Evolutionary conservation across 2,329 filamentous ascomycete species (phyloP).

Genomic region (Penicillium aurantiogriseum): DNA sequence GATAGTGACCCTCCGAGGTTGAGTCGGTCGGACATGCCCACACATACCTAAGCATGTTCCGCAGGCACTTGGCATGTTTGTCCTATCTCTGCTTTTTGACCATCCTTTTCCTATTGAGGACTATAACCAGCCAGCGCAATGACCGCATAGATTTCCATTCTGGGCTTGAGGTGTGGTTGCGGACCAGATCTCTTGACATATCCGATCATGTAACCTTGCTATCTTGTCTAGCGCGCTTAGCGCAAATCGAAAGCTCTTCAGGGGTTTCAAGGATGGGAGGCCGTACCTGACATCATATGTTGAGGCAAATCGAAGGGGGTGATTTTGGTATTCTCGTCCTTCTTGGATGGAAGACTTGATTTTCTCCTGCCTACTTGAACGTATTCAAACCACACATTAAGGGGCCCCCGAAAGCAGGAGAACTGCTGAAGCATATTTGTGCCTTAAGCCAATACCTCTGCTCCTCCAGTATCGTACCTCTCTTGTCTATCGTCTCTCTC

Average conservation of each 20-base stretch:
- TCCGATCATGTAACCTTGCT: not conserved
- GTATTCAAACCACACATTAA: not conserved
- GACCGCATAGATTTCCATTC: not conserved
- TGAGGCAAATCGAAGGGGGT: not conserved
- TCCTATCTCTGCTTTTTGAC: not conserved
- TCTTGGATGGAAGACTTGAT: not conserved
- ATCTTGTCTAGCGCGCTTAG: not conserved
- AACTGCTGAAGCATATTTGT: no score
- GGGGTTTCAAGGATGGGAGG: not conserved
- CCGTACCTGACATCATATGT: not conserved
- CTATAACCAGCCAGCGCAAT: not conserved
- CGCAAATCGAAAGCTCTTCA: not conserved
- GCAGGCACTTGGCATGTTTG: not conserved
- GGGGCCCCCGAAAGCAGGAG: no score
- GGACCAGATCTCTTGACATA: slow-evolving; percentile 1
- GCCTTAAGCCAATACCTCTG: no score
- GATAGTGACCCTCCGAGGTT: not conserved
- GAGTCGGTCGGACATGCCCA: not conserved
- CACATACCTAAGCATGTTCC: not conserved
- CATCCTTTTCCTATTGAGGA: not conserved
- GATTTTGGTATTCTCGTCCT: not conserved
- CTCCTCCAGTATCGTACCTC: no score
- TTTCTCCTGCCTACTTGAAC: not conserved
- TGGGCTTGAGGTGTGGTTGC: not conserved
- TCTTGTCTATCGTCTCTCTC: no score